A percentile compares a stretch with the other conserved stretches of the same genome.
Evolutionary conservation across 2,329 filamentous ascomycete genomes (phyloP).

Genomic region (Cercospora berteroae): DNA sequence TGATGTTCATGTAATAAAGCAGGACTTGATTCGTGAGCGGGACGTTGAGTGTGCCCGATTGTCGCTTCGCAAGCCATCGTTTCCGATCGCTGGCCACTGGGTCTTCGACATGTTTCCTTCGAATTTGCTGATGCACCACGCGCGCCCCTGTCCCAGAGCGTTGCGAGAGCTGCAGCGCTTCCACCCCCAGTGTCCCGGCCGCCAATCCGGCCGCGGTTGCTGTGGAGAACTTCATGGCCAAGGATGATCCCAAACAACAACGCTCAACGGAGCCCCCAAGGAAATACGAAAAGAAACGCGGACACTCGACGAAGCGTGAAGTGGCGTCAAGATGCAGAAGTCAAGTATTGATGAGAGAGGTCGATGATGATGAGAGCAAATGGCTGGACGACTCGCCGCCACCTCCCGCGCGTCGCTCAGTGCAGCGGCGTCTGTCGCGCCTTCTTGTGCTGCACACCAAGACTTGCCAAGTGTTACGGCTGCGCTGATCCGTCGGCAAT

Average conservation of each 20-base stretch:
- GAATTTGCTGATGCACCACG: constrained; percentile 51
- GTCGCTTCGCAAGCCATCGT: constrained; percentile 41
- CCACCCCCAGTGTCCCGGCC: not conserved
- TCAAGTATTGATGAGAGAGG: not conserved
- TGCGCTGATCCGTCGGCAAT: not conserved
- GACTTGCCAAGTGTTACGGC: not conserved
- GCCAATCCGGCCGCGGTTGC: constrained; percentile 4
- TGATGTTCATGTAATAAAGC: constrained; percentile 59
- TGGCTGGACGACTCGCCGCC: not conserved
- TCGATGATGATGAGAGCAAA: not conserved
- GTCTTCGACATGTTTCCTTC: constrained; percentile 47
- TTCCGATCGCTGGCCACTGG: constrained; percentile 49
- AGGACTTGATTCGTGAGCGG: constrained; percentile 57
- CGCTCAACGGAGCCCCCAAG: not conserved
- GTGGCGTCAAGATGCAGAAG: not conserved
- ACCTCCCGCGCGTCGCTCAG: not conserved
- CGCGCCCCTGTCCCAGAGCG: not conserved
- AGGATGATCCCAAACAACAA: not conserved
- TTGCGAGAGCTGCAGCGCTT: constrained; percentile 3
- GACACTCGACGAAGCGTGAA: not conserved
- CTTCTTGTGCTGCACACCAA: not conserved
- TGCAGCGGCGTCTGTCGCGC: not conserved
- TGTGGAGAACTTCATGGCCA: constrained; percentile 2
- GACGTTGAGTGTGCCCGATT: constrained; percentile 34
- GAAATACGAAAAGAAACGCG: not conserved